Percentiles rank a stretch among this genome's conserved stretches.
Evolutionary conservation across 768 basidiomycete genomes (phyloP).

Genomic region (Tulasnella sp.): DNA sequence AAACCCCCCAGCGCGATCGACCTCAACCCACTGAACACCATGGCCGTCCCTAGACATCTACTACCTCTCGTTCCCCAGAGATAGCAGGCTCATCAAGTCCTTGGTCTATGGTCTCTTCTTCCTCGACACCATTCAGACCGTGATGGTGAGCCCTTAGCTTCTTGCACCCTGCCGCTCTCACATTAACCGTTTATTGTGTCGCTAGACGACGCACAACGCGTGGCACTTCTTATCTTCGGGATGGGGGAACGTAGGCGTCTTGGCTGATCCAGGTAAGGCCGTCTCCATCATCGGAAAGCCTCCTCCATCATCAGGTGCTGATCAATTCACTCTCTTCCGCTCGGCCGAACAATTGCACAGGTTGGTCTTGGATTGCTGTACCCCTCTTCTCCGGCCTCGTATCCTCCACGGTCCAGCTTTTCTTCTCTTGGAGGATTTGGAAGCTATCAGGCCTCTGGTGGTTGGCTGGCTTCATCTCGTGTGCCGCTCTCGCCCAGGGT

Average conservation of each 20-base stretch:
- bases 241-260: constrained; percentile 31
- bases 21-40: not conserved
- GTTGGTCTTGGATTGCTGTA: constrained; percentile 37
- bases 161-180: not conserved
- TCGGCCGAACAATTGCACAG: not conserved
- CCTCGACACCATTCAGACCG: constrained; percentile 33
- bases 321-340: not conserved
- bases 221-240: constrained; percentile 34
- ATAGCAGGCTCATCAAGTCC: constrained; percentile 25
- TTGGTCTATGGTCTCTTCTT: constrained; percentile 35
- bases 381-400: constrained; percentile 34
- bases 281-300: not conserved
- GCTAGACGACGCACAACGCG: constrained; percentile 32
- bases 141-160: constrained; percentile 11
- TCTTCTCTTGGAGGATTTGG: constrained; percentile 37
- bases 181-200: not conserved
- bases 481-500: constrained; percentile 32
- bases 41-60: constrained; percentile 30
- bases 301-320: not conserved
- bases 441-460: constrained; percentile 31
- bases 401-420: constrained; percentile 33
- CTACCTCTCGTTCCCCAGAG: constrained; percentile 35
- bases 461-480: constrained; percentile 8
- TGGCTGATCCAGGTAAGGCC: constrained; percentile 26
- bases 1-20: not conserved